Percentiles rank a stretch among this genome's conserved stretches.
Evolutionary conservation across 2,329 filamentous ascomycete genomes (phyloP).

Genomic region (Bisporella sp.): DNA sequence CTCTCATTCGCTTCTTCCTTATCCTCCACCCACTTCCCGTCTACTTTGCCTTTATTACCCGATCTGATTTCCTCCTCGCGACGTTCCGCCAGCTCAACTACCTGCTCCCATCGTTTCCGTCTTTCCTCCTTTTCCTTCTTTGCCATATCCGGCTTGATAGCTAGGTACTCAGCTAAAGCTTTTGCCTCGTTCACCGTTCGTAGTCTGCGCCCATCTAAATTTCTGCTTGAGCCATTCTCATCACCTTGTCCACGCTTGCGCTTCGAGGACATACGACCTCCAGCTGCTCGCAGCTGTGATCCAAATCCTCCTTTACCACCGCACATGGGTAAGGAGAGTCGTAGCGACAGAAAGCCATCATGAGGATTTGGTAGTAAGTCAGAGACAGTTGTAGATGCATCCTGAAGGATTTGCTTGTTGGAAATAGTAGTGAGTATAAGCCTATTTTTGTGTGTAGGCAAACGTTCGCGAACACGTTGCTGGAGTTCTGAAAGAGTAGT

Average conservation of each 20-base stretch:
- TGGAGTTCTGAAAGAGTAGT: constrained; percentile 63
- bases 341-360: constrained; percentile 73
- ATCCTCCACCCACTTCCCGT: constrained; percentile 91
- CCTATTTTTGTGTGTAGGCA: constrained; percentile 49
- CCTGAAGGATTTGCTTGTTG: constrained; percentile 59
- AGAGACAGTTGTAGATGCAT: constrained; percentile 49
- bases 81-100: constrained; percentile 77
- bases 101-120: constrained; percentile 77
- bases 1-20: constrained; percentile 86
- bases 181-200: constrained; percentile 95
- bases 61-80: constrained; percentile 77
- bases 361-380: constrained; percentile 48
- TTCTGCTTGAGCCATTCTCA: constrained; percentile 84
- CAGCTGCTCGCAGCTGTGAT: constrained; percentile 90
- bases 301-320: constrained; percentile 98
- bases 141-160: constrained; percentile 96
- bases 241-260: constrained; percentile 78
- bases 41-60: constrained; percentile 63
- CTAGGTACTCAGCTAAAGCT: constrained; percentile 86
- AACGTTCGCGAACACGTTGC: constrained; percentile 51
- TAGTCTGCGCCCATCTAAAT: constrained; percentile 82
- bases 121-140: constrained; percentile 85
- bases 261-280: constrained; percentile 94
- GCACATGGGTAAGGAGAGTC: constrained; percentile 69
- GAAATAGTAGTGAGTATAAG: constrained; percentile 77